Conservation (phyloP, 352 stramenopile species). For the Blastocystis sp. region DNA sequence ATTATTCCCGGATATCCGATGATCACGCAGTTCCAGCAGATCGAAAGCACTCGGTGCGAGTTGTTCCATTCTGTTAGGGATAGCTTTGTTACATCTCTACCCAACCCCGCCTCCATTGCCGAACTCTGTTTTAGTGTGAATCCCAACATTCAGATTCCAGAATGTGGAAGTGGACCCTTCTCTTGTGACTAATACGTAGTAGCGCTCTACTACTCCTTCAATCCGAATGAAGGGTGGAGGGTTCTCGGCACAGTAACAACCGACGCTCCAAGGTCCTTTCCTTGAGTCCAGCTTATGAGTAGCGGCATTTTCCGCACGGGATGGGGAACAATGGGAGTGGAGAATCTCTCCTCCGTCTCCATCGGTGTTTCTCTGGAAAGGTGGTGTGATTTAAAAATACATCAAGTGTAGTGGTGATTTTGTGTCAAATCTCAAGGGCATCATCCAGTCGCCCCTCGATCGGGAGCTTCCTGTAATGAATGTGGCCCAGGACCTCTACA, state of each 20-base stretch:
- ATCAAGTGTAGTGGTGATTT: slow-evolving; percentile 41
- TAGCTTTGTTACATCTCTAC: slow-evolving; percentile 38
- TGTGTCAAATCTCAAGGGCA: slow-evolving; percentile 14
- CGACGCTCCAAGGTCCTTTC: background rate
- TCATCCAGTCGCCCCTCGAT: slow-evolving; percentile 4
- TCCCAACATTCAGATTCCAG: slow-evolving; percentile 26
- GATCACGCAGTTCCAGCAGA: slow-evolving; percentile 55
- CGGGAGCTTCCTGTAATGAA: slow-evolving; percentile 62
- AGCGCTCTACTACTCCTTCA: slow-evolving; percentile 46
- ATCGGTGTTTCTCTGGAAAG: slow-evolving; percentile 60
- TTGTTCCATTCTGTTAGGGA: background rate
- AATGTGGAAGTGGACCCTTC: slow-evolving; percentile 16
- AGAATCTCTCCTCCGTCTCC: background rate
- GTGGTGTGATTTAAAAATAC: background rate
- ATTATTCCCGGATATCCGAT: slow-evolving; percentile 52
- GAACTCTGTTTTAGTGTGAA: slow-evolving; percentile 55
- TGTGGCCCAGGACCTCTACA: slow-evolving; percentile 51
- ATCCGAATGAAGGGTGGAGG: background rate
- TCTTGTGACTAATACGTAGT: background rate
- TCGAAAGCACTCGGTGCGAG: slow-evolving; percentile 8
- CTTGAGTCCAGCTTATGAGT: background rate
- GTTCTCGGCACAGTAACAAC: slow-evolving; percentile 55
- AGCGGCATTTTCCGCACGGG: slow-evolving; percentile 60
- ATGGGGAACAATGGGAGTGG: slow-evolving; percentile 34
- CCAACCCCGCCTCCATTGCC: slow-evolving; percentile 27